phyloP scores from a whole-genome alignment of 495 filamentous ascomycete genomes.

The Trichoderma orchidacearum region DNA sequence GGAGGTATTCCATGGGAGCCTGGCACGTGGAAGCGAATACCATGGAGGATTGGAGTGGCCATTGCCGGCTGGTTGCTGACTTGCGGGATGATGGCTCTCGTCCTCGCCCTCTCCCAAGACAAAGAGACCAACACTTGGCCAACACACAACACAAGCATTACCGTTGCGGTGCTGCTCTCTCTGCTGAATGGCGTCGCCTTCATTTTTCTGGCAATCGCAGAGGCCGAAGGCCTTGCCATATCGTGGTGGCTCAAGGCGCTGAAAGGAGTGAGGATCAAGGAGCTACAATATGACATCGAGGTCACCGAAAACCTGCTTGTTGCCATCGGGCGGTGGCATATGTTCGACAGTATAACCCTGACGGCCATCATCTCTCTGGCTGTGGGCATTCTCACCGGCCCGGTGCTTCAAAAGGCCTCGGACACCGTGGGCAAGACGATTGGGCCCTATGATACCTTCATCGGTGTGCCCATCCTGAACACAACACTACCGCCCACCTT shows the following conservation, averaged over 20 bases:
- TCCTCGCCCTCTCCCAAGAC: background rate
- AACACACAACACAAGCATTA: background rate
- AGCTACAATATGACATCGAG: background rate
- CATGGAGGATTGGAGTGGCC: background rate
- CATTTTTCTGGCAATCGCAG: background rate
- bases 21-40: background rate
- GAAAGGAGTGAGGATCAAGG: background rate
- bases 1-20: background rate
- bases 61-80: background rate
- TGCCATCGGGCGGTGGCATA: background rate
- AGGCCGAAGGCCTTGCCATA: background rate
- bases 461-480: background rate
- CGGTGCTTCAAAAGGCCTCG: background rate
- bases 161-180: background rate
- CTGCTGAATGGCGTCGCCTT: background rate
- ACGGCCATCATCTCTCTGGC: background rate
- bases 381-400: background rate
- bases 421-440: background rate
- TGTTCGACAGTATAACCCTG: background rate
- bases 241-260: background rate
- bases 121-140: background rate
- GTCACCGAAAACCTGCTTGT: background rate
- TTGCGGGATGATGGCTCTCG: background rate
- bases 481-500: background rate
- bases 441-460: background rate